Conservation (phyloP, 2,329 filamentous ascomycete species). For the Epichloe scottii region DNA sequence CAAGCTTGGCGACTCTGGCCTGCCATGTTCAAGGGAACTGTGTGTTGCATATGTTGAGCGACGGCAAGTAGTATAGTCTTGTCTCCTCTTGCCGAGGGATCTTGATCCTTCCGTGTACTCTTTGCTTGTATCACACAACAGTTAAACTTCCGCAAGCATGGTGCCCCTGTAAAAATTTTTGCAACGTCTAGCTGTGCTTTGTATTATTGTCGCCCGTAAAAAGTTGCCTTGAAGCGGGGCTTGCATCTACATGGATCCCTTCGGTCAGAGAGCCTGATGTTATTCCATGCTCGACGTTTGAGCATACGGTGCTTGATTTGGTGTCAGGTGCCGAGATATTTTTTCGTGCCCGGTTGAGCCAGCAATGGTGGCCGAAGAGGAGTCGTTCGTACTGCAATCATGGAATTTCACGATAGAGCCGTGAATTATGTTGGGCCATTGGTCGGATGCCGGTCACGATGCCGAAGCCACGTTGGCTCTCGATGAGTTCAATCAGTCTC, state of each 20-base stretch:
- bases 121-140: background rate
- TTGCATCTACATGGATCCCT: background rate
- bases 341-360: background rate
- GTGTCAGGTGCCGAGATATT: background rate
- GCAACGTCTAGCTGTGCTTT: background rate
- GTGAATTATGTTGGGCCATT: background rate
- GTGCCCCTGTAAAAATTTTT: background rate
- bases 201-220: too few relatives aligned
- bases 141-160: background rate
- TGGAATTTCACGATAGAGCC: background rate
- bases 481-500: background rate
- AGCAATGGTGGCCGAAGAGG: background rate
- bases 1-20: background rate
- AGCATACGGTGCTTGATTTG: background rate
- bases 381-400: background rate
- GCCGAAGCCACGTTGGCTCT: background rate
- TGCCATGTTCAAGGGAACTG: background rate
- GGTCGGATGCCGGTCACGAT: background rate
- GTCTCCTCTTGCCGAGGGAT: too few relatives aligned
- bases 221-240: background rate
- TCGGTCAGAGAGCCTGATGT: background rate
- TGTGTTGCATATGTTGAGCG: background rate
- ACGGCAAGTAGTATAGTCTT: too few relatives aligned
- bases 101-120: background rate
- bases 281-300: background rate